Conservation (phyloP, 1,284 basidiomycete species). For the Fomitiporia mediterranea region DNA sequence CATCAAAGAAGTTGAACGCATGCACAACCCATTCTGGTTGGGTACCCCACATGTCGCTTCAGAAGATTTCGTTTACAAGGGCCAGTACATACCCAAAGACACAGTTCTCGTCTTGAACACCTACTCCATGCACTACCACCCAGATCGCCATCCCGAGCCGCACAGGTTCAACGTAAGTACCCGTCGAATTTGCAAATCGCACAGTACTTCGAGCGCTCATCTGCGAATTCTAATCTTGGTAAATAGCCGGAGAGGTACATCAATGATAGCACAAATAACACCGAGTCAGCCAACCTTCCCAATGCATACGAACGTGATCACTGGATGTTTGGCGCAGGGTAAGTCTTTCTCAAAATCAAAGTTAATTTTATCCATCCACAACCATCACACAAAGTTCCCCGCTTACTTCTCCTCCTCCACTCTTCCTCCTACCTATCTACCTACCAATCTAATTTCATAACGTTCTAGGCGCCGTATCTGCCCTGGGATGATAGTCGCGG, state of each 20-base stretch:
- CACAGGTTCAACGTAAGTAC: constrained; percentile 22
- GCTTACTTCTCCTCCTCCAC: constrained; percentile 12
- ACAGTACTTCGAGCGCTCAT: neutral
- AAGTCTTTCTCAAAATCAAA: constrained; percentile 17
- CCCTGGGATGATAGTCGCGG: constrained; percentile 22
- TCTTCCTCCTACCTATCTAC: too few relatives aligned
- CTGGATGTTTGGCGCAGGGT: constrained; percentile 40
- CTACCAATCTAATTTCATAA: constrained; percentile 4
- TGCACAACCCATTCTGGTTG: constrained; percentile 38
- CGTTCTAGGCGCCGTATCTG: constrained; percentile 26
- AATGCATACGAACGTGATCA: constrained; percentile 41
- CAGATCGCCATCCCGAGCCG: constrained; percentile 35
- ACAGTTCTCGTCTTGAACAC: constrained; percentile 37
- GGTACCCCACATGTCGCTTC: constrained; percentile 24
- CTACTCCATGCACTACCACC: constrained; percentile 38
- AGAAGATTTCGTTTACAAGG: constrained; percentile 23
- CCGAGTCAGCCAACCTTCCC: constrained; percentile 35
- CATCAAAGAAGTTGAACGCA: constrained; percentile 23
- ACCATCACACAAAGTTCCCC: neutral
- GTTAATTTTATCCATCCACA: too few relatives aligned
- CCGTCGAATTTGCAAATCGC: constrained; percentile 11
- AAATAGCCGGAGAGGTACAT: constrained; percentile 34
- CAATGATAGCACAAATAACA: constrained; percentile 28
- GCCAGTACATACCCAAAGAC: constrained; percentile 25
- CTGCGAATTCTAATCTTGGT: constrained; percentile 18